Evolutionary conservation across 2,329 filamentous ascomycete genomes (phyloP), one percentile per base, ranked within the genome.

Genomic region (Trichoderma pleuroti): DNA sequence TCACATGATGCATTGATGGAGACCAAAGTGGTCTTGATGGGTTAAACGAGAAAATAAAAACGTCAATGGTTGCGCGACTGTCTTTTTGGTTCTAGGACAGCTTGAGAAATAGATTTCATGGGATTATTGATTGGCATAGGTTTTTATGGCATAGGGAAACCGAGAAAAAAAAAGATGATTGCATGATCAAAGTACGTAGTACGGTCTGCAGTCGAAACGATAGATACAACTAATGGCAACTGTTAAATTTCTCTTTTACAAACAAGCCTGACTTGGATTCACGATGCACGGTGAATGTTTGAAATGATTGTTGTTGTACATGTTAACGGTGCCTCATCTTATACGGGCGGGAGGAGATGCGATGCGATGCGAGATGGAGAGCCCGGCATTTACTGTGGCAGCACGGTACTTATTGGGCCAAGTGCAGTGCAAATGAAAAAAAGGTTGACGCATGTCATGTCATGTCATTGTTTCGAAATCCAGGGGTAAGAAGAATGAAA

Each of bases 391-490:
- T 42, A 42, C 39, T 10, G 39, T n/a, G n/a, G 39, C 16, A n/a
- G 39, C 39, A 42, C n/a, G 46, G 56, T 24, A 24, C 34, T 46
- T 24, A n/a, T 26, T 63, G 2, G 26, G 60, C 24, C 24, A 46
- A 49, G 39, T 54, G 63, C 46, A 18, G n/a, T 42, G 62, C 49
- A 56, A 12, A 21, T 21, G 18, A 46, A 14, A 16, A 36, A 46
- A 49, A 21, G 11, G 42, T 62, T 30, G 52, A 16, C 52, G 26
- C 21, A 52, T 21, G 42, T 21, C 8, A 46, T n/a, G 18, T 6
- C n/a, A 52, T 62, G 63, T 28, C 66, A 60, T 68, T 68, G 66
- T 61, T 68, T 68, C 56, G 56, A 30, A 57, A 57, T 68, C 66
- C 39, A 68, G 56, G 66, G 63, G 66, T 26, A 30, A 57, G 6